These are phyloP conservation scores for Aspergillus uvarum DNA, from an alignment of 2,329 filamentous ascomycete species.

Conservation along the genomic window DNA sequence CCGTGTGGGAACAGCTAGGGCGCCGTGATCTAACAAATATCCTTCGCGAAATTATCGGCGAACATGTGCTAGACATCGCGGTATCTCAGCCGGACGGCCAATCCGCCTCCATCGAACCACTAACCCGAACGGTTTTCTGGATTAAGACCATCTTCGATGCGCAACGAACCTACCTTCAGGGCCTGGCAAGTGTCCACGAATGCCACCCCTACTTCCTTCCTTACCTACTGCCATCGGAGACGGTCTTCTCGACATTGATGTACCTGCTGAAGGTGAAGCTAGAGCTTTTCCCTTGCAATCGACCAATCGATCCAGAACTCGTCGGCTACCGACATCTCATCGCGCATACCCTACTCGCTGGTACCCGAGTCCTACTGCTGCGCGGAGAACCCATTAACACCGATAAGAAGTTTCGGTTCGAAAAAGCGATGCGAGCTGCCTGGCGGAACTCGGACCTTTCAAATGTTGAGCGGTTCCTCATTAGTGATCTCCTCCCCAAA, in stretches of 20 bases:
- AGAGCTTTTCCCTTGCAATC: conserved; percentile 30
- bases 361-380: conserved; percentile 34
- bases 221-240: conserved; percentile 32
- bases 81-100: conserved; percentile 25
- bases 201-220: conserved; percentile 31
- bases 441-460: conserved; percentile 35
- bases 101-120: conserved; percentile 22
- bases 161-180: conserved; percentile 36
- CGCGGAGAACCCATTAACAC: conserved; percentile 27
- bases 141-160: conserved; percentile 39
- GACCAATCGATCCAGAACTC: conserved; percentile 23
- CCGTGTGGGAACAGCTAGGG: conserved; percentile 37
- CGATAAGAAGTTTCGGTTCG: conserved; percentile 32
- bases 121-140: conserved; percentile 34
- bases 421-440: conserved; percentile 32
- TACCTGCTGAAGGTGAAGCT: conserved; percentile 35
- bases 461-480: conserved; percentile 33
- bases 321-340: conserved; percentile 21
- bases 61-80: conserved; percentile 33
- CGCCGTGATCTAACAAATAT: conserved; percentile 36
- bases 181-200: conserved; percentile 27
- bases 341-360: conserved; percentile 33
- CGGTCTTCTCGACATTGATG: conserved; percentile 35
- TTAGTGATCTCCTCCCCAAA: conserved; percentile 31
- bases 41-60: conserved; percentile 37